These are phyloP conservation scores for Fraxinus floribunda DNA, from an alignment of 305 asterid species.

Conservation along the genomic window DNA sequence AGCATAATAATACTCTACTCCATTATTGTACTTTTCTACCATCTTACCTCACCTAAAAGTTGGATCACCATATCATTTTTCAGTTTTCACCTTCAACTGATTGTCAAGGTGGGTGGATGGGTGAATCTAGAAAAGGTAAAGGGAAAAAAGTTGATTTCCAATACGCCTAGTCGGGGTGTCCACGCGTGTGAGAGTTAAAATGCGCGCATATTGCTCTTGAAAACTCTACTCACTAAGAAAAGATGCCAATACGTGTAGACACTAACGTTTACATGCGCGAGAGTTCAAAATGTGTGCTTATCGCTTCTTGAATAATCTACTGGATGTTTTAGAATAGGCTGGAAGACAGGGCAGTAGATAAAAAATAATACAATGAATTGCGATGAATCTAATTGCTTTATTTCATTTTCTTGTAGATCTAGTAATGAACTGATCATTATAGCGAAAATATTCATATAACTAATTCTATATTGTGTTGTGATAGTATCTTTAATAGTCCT, in stretches of 20 bases:
- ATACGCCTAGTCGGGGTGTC: background rate
- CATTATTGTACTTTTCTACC: conserved; percentile 30
- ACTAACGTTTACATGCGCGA: background rate
- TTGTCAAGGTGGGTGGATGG: conserved; percentile 25
- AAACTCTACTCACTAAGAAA: background rate
- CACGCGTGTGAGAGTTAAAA: background rate
- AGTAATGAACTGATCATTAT: background rate
- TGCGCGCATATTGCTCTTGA: background rate
- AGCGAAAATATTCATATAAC: background rate
- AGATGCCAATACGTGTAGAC: background rate
- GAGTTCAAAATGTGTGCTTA: background rate
- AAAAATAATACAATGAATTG: background rate
- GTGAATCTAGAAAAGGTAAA: background rate
- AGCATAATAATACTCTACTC: conserved; percentile 30
- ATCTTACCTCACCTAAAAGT: conserved; percentile 34
- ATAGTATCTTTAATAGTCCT: background rate
- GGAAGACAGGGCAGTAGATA: background rate
- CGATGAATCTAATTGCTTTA: background rate
- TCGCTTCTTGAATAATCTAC: background rate
- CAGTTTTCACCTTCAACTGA: conserved; percentile 36
- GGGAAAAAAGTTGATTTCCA: background rate
- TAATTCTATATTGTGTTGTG: background rate
- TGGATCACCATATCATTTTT: conserved; percentile 11
- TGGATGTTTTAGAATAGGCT: background rate
- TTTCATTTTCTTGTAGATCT: background rate